These are phyloP conservation scores for Russula earlei DNA, from an alignment of 768 basidiomycete genomes.

Conservation along the genomic window DNA sequence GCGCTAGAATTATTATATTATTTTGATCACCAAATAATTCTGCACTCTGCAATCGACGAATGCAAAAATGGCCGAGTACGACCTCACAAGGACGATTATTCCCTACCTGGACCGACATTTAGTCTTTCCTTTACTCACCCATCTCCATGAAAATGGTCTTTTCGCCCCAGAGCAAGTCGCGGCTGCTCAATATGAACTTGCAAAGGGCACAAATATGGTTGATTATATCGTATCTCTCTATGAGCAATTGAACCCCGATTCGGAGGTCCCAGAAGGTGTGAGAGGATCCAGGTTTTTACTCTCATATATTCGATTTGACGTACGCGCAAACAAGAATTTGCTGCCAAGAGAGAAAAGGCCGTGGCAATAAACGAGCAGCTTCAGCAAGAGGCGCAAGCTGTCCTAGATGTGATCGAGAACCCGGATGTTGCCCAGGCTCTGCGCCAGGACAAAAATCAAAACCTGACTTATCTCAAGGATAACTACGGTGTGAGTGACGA, in stretches of 20 bases:
- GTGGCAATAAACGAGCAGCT: slow-evolving; percentile 77
- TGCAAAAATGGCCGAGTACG: slow-evolving; percentile 71
- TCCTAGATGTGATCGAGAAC: slow-evolving; percentile 93
- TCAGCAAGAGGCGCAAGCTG: slow-evolving; percentile 84
- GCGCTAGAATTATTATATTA: neutral
- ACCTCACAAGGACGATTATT: slow-evolving; percentile 84
- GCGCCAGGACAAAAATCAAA: slow-evolving; percentile 95
- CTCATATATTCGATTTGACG: slow-evolving; percentile 1
- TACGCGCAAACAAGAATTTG: slow-evolving; percentile 57
- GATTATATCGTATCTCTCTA: slow-evolving; percentile 84
- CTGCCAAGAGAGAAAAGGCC: slow-evolving; percentile 69
- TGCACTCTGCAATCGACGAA: too few relatives aligned
- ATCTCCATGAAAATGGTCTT: slow-evolving; percentile 65
- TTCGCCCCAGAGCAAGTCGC: slow-evolving; percentile 77
- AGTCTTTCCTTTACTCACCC: slow-evolving; percentile 83
- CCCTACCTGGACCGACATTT: slow-evolving; percentile 93
- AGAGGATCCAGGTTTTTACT: neutral
- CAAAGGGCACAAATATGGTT: slow-evolving; percentile 97
- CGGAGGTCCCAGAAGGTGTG: slow-evolving; percentile 61
- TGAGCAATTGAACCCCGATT: slow-evolving; percentile 63
- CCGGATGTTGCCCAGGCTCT: slow-evolving; percentile 92
- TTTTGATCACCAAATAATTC: too few relatives aligned
- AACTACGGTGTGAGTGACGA: slow-evolving; percentile 64
- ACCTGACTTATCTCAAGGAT: slow-evolving; percentile 87
- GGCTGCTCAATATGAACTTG: slow-evolving; percentile 92